These are phyloP conservation scores for Umbelopsis sp. DNA, from an alignment of 192 early-diverging fungal genomes.

Conservation along the genomic window DNA sequence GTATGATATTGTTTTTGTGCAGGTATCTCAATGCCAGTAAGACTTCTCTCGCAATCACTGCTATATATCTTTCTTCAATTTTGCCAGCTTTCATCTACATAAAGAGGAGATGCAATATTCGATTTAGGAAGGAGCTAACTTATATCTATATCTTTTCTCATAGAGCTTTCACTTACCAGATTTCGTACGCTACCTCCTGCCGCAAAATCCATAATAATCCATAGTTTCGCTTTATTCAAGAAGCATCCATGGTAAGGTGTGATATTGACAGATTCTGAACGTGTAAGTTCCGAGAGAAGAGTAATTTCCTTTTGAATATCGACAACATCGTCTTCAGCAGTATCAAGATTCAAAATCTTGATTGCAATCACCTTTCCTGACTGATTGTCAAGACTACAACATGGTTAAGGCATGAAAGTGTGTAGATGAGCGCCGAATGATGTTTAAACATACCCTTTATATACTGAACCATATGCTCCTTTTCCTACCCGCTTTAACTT, in stretches of 20 bases:
- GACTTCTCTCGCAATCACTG: constrained; percentile 87
- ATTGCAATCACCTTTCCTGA: constrained; percentile 88
- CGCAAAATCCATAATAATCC: constrained; percentile 99
- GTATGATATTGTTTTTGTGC: constrained; percentile 94
- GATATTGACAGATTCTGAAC: constrained; percentile 85
- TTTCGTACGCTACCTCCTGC: constrained; percentile 89
- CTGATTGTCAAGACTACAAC: constrained; percentile 64
- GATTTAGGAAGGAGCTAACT: neutral
- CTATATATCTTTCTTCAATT: constrained; percentile 89
- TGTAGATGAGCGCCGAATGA: neutral
- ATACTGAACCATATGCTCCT: constrained; percentile 74
- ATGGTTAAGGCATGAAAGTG: neutral
- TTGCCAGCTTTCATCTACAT: constrained; percentile 72
- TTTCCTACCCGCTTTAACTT: constrained; percentile 58
- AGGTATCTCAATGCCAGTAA: constrained; percentile 88
- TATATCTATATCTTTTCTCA: neutral
- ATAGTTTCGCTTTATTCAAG: constrained; percentile 89
- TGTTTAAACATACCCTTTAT: constrained; percentile 58
- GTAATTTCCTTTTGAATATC: constrained; percentile 96
- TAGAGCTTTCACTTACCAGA: constrained; percentile 50
- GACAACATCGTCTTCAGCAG: constrained; percentile 92
- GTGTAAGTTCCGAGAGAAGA: constrained; percentile 80
- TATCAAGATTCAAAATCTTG: constrained; percentile 97
- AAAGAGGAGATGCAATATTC: neutral
- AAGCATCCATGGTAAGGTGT: constrained; percentile 93